phyloP scores from a whole-genome alignment of 768 basidiomycete genomes.

The Mycena chlorophos region DNA sequence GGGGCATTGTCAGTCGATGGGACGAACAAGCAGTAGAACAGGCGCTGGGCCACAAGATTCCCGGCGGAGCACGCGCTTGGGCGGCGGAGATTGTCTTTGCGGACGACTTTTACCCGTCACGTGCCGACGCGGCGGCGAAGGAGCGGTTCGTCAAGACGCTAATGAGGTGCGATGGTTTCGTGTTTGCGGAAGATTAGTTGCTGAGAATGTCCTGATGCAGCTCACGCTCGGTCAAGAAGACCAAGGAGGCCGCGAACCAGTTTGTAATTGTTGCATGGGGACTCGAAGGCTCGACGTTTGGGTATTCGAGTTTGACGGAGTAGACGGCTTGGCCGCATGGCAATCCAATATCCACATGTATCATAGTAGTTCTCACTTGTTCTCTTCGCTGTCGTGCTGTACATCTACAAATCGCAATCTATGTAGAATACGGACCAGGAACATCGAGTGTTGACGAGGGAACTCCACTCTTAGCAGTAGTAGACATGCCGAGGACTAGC shows the following conservation, averaged over 20 bases:
- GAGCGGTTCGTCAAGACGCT: conserved; percentile 75
- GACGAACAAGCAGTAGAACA: conserved; percentile 45
- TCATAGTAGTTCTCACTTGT: no score
- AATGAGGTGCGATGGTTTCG: conserved; percentile 49
- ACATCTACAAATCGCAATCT: not conserved
- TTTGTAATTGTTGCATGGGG: conserved; percentile 66
- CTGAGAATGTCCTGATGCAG: conserved; percentile 4
- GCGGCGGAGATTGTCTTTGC: conserved; percentile 69
- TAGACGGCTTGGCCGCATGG: not conserved
- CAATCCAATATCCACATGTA: not conserved
- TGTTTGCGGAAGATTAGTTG: conserved; percentile 7
- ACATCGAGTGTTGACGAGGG: not conserved
- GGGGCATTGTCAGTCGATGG: conserved; percentile 59
- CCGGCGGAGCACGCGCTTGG: conserved; percentile 55
- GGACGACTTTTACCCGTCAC: conserved; percentile 74
- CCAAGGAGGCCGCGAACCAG: conserved; percentile 64
- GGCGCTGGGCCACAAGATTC: conserved; percentile 31
- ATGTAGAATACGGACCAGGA: no score
- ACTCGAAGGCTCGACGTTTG: conserved; percentile 63
- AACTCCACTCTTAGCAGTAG: not conserved
- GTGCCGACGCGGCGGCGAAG: conserved; percentile 75
- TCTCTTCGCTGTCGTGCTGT: not conserved
- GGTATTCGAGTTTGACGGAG: conserved; percentile 47
- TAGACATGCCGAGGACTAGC: no score
- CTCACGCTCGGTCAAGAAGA: conserved; percentile 38